Percentiles rank a stretch among this genome's conserved stretches.
Conservation (phyloP, 2,329 filamentous ascomycete species). For the Aspergillus spinulosporus region DNA sequence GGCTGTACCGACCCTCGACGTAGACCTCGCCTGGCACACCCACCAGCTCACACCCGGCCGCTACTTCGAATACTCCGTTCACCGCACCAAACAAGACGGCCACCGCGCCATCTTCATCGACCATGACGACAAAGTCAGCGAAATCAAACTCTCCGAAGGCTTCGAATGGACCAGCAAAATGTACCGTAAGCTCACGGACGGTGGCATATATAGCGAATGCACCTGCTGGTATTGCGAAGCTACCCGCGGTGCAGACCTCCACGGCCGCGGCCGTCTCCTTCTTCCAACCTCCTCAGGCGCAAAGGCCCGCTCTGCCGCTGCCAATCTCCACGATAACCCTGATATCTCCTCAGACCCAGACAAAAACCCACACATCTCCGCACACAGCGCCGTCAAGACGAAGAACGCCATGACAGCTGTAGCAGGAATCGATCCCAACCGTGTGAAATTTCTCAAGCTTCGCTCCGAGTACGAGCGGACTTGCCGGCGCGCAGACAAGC, state of each 20-base stretch:
- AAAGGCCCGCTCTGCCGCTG: conserved; percentile 55
- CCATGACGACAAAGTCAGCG: conserved; percentile 81
- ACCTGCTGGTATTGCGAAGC: conserved; percentile 66
- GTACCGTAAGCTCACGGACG: conserved; percentile 65
- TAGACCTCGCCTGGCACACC: conserved; percentile 59
- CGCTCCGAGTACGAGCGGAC: conserved; percentile 57
- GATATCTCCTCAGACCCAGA: conserved; percentile 52
- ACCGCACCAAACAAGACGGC: conserved; percentile 30
- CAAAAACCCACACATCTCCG: conserved; percentile 68
- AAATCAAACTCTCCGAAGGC: conserved; percentile 60
- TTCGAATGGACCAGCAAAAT: conserved; percentile 73
- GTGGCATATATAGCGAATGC: conserved; percentile 57
- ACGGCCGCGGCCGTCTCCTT: conserved; percentile 36
- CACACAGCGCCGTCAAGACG: conserved; percentile 65
- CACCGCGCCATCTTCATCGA: conserved; percentile 62
- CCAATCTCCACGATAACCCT: conserved; percentile 43
- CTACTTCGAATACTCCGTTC: conserved; percentile 63
- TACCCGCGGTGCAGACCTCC: conserved; percentile 59
- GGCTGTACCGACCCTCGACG: conserved; percentile 40
- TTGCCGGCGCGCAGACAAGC: conserved; percentile 36
- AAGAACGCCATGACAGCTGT: background rate
- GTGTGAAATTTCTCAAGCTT: conserved; percentile 43
- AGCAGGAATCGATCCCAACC: conserved; percentile 19
- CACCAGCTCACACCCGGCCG: conserved; percentile 67
- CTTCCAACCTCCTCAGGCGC: conserved; percentile 46